A percentile compares a stretch with the other conserved stretches of the same genome.
Conservation (phyloP, 352 stramenopile species). For the Globisporangium echinulatum region DNA sequence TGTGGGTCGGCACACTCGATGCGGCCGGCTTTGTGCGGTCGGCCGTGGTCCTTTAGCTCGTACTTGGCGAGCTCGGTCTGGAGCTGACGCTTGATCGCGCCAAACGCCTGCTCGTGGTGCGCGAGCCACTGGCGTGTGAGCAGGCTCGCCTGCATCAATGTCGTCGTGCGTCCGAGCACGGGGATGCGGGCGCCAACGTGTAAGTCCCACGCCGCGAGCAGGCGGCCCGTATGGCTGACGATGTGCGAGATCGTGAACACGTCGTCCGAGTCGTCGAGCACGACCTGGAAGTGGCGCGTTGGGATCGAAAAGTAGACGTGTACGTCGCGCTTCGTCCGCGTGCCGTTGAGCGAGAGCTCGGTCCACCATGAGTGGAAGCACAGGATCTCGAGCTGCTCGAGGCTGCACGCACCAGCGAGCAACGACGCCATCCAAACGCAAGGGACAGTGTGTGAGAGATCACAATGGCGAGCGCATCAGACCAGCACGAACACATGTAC, state of each 20-base stretch:
- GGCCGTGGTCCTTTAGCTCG: constrained; percentile 33
- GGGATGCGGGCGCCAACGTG: constrained; percentile 56
- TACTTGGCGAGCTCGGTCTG: constrained; percentile 58
- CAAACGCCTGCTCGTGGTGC: constrained; percentile 40
- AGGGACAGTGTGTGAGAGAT: not conserved
- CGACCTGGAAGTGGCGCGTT: constrained; percentile 56
- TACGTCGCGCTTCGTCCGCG: constrained; percentile 22
- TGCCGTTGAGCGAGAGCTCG: constrained; percentile 32
- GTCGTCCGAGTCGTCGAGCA: constrained; percentile 52
- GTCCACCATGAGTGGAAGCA: constrained; percentile 73
- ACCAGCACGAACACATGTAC: no score
- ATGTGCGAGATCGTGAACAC: constrained; percentile 79
- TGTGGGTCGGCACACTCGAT: constrained; percentile 54
- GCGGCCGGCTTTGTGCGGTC: constrained; percentile 19
- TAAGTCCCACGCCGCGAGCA: constrained; percentile 59
- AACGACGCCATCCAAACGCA: not conserved
- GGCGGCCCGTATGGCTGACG: constrained; percentile 27
- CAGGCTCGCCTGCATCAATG: constrained; percentile 64
- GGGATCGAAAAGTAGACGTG: constrained; percentile 67
- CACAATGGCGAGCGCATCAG: not conserved
- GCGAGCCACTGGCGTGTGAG: constrained; percentile 69
- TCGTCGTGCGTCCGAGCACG: constrained; percentile 54
- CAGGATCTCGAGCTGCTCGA: constrained; percentile 49
- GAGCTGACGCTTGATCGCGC: constrained; percentile 29
- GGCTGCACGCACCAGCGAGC: constrained; percentile 15